Percentiles rank a stretch among this genome's conserved stretches.
These are phyloP conservation scores for Myochromella boudieri DNA, from an alignment of 768 basidiomycete species.

Conservation along the genomic window DNA sequence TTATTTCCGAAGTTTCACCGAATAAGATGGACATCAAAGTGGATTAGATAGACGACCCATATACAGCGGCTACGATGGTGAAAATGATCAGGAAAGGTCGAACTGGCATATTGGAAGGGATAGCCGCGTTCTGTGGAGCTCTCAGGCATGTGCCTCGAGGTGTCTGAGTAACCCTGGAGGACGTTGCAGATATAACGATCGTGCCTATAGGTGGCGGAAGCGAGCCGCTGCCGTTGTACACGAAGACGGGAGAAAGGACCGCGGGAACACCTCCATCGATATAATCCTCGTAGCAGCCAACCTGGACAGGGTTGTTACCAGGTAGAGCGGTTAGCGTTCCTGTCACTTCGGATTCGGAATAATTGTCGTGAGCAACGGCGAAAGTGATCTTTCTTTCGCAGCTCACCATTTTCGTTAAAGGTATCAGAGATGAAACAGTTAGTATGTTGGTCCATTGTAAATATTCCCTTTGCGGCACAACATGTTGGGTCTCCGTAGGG, in stretches of 20 bases:
- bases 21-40: too few species aligned
- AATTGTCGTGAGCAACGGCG: too few species aligned
- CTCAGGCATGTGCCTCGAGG: slow-evolving; percentile 25
- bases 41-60: too few species aligned
- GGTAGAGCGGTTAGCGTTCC: slow-evolving; percentile 21
- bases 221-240: slow-evolving; percentile 18
- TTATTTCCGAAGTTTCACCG: too few species aligned
- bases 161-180: slow-evolving; percentile 19
- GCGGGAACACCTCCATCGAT: slow-evolving; percentile 25
- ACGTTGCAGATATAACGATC: slow-evolving; percentile 20
- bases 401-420: slow-evolving; percentile 34
- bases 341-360: too few species aligned
- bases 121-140: slow-evolving; percentile 15
- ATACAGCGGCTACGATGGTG: neutral
- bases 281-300: slow-evolving; percentile 24
- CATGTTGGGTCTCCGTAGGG: slow-evolving; percentile 27
- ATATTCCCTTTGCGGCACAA: slow-evolving; percentile 27
- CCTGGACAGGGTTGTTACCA: slow-evolving; percentile 30
- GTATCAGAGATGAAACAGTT: slow-evolving; percentile 33
- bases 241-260: slow-evolving; percentile 25
- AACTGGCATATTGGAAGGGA: neutral
- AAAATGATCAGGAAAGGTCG: neutral
- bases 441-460: slow-evolving; percentile 28
- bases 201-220: slow-evolving; percentile 20
- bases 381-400: too few species aligned